These are phyloP conservation scores for Tagetes erecta DNA, from an alignment of 129 eudicot genomes.

Conservation along the genomic window DNA sequence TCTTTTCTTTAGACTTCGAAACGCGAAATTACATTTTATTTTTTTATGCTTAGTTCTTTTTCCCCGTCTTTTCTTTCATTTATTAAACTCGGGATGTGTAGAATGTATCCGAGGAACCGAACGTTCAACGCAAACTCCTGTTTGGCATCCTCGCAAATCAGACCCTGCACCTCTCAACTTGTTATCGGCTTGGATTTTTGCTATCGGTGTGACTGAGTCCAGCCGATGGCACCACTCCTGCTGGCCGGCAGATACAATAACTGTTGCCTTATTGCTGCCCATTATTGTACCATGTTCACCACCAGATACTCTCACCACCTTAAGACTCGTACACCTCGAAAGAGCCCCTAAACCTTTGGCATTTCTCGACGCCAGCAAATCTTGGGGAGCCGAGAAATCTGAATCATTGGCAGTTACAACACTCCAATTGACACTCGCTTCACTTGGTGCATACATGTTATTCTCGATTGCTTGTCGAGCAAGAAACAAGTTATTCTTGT, in stretches of 20 bases:
- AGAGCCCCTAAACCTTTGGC: conserved; percentile 41
- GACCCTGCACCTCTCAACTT: conserved; percentile 39
- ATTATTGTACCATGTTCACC: conserved; percentile 34
- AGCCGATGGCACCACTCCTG: conserved; percentile 32
- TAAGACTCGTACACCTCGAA: conserved; percentile 65
- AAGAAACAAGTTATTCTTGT: conserved; percentile 38
- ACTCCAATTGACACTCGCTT: conserved; percentile 89
- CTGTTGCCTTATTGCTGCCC: conserved; percentile 19
- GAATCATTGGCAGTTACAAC: conserved; percentile 73
- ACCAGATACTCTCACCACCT: conserved; percentile 64
- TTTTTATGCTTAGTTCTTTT: no score
- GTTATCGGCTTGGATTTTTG: conserved; percentile 53
- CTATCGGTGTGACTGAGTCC: conserved; percentile 41
- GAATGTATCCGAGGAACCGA: conserved; percentile 28
- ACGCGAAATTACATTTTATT: no score
- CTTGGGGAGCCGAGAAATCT: conserved; percentile 47
- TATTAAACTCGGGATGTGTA: neutral
- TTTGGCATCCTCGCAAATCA: conserved; percentile 32
- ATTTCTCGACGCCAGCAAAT: conserved; percentile 7
- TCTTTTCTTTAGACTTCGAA: no score
- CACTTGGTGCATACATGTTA: conserved; percentile 77
- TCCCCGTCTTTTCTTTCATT: no score
- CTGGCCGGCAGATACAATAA: conserved; percentile 14
- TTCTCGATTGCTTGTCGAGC: conserved; percentile 42
- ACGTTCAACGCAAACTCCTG: conserved; percentile 20